Percentiles rank a stretch among this genome's conserved stretches.
Evolutionary conservation across 2,329 filamentous ascomycete genomes (phyloP).

Genomic region (Diaporthe sp.): DNA sequence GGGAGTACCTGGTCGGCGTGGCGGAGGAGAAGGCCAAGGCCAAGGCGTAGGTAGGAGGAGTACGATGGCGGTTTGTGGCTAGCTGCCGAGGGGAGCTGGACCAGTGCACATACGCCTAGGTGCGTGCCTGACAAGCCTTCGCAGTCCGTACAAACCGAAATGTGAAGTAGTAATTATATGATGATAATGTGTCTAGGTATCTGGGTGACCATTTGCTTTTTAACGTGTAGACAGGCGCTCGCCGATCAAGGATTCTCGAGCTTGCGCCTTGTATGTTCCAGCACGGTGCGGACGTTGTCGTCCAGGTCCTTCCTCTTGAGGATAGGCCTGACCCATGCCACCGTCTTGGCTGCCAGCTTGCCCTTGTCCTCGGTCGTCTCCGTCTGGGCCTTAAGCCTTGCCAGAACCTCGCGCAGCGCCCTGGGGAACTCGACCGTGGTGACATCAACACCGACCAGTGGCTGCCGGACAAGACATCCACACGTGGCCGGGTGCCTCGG

Average conservation of each 20-base stretch:
- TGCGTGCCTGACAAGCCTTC: not conserved
- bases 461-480: constrained; percentile 77
- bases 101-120: not conserved
- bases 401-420: constrained; percentile 74
- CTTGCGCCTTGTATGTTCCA: constrained; percentile 61
- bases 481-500: constrained; percentile 71
- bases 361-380: constrained; percentile 57
- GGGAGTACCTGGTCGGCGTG: constrained; percentile 69
- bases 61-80: not conserved
- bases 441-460: constrained; percentile 73
- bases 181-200: not conserved
- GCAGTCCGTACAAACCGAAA: not conserved
- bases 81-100: not conserved
- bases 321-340: constrained; percentile 65
- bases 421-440: constrained; percentile 77
- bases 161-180: not conserved
- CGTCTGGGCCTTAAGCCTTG: constrained; percentile 65
- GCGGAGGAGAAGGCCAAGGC: constrained; percentile 59
- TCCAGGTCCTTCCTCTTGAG: constrained; percentile 63
- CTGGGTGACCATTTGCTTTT: not conserved
- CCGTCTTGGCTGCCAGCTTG: constrained; percentile 59
- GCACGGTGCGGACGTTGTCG: constrained; percentile 63
- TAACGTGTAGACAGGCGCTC: not conserved
- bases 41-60: constrained; percentile 35
- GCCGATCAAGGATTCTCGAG: constrained; percentile 41